Evolutionary conservation across 805 yeast genomes (phyloP).

Genomic region (Kuraishia borneana): DNA sequence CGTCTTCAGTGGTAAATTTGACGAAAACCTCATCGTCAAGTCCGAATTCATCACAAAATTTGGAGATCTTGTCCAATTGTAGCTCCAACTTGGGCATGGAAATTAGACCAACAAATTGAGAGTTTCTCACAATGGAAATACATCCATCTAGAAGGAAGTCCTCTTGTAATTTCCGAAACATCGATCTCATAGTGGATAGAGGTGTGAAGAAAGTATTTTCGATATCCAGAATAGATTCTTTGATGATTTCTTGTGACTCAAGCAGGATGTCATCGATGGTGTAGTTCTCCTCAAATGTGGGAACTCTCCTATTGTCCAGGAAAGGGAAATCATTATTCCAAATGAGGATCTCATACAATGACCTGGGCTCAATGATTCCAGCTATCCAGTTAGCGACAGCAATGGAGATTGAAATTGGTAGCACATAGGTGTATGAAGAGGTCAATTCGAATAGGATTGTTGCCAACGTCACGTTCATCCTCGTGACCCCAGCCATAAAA

Average conservation of each 20-base stretch:
- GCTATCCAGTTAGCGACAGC: constrained; percentile 51
- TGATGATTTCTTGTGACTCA: constrained; percentile 1
- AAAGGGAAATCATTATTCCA: constrained; percentile 41
- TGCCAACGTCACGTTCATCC: constrained; percentile 43
- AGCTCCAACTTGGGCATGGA: constrained; percentile 41
- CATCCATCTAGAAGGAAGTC: constrained; percentile 40
- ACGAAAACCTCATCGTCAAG: constrained; percentile 20
- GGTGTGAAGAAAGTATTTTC: constrained; percentile 23
- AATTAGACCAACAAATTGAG: constrained; percentile 29
- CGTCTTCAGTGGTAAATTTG: constrained; percentile 5
- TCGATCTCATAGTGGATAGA: constrained; percentile 18
- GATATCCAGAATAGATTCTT: constrained; percentile 23
- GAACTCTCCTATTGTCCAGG: constrained; percentile 28
- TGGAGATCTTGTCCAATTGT: constrained; percentile 32
- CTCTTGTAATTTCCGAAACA: constrained; percentile 25
- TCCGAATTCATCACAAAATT: constrained; percentile 14
- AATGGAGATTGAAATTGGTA: constrained; percentile 45
- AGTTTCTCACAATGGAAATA: constrained; percentile 27
- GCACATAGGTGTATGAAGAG: constrained; percentile 42
- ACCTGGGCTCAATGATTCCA: constrained; percentile 34
- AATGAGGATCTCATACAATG: constrained; percentile 38
- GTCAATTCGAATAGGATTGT: constrained; percentile 43
- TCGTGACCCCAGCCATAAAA: constrained; percentile 45
- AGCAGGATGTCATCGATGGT: constrained; percentile 28
- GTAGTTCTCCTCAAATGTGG: constrained; percentile 22